Evolutionary conservation across 495 filamentous ascomycete genomes (phyloP).

Genomic region (Podospora pseudocomata): DNA sequence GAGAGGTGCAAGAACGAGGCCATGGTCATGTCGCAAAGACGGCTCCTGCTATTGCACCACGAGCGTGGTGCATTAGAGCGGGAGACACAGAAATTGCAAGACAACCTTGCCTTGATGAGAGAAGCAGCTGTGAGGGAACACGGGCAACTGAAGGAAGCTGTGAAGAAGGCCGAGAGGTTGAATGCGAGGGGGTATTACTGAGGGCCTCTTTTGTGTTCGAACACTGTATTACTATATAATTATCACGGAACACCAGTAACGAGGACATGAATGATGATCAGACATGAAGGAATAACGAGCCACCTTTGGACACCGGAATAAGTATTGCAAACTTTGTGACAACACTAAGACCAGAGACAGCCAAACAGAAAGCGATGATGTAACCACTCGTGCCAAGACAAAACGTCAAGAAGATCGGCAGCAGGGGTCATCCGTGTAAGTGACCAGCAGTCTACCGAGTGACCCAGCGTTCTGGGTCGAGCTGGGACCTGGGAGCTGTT

Average conservation of each 20-base stretch:
- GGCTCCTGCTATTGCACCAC: slow-evolving; percentile 25
- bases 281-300: too few relatives aligned
- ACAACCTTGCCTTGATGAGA: slow-evolving; percentile 23
- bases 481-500: not conserved
- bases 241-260: not conserved
- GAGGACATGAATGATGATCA: not conserved
- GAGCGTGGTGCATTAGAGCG: slow-evolving; percentile 26
- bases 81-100: slow-evolving; percentile 24
- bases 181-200: not conserved
- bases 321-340: not conserved
- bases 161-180: slow-evolving; percentile 18
- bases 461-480: not conserved
- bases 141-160: slow-evolving; percentile 12
- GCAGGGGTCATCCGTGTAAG: not conserved
- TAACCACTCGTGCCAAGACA: not conserved
- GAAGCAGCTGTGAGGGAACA: slow-evolving; percentile 12
- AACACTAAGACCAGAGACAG: not conserved
- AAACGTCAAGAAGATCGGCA: not conserved
- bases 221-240: too few relatives aligned
- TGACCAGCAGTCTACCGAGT: not conserved
- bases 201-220: not conserved
- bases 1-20: slow-evolving; percentile 26
- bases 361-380: not conserved
- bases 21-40: slow-evolving; percentile 25
- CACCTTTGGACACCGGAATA: too few relatives aligned